A percentile compares a stretch with the other conserved stretches of the same genome.
These are phyloP conservation scores for Phytophthora macrochlamydospora DNA, from an alignment of 352 stramenopile species.

Conservation along the genomic window DNA sequence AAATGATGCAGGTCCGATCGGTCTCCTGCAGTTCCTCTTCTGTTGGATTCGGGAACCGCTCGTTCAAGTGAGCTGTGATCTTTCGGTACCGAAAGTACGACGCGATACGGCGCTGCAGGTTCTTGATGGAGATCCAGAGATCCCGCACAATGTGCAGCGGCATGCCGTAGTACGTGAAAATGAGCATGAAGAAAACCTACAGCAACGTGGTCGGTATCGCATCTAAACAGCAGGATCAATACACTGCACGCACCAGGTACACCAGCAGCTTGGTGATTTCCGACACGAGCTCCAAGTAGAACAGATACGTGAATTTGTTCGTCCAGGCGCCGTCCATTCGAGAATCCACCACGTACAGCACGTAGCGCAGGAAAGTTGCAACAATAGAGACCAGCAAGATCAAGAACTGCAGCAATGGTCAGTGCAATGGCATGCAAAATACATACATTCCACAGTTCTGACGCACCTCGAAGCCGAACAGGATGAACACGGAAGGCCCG, in stretches of 20 bases:
- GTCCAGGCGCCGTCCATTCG: constrained; percentile 89
- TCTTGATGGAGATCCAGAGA: constrained; percentile 94
- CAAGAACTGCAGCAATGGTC: constrained; percentile 61
- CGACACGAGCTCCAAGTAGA: constrained; percentile 96
- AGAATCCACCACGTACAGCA: constrained; percentile 95
- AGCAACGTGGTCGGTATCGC: constrained; percentile 3
- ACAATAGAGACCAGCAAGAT: constrained; percentile 95
- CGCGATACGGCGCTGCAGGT: constrained; percentile 78
- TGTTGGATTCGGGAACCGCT: constrained; percentile 94
- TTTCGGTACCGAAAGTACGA: constrained; percentile 94
- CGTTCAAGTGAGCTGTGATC: constrained; percentile 96
- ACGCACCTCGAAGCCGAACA: constrained; percentile 96
- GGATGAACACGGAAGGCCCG: constrained; percentile 92
- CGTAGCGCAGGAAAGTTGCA: constrained; percentile 87
- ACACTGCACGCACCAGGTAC: constrained; percentile 82
- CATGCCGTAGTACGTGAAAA: constrained; percentile 98
- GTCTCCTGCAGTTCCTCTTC: constrained; percentile 95
- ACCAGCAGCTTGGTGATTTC: constrained; percentile 96
- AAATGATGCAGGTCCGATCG: constrained; percentile 96
- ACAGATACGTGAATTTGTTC: constrained; percentile 92
- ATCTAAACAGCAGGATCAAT: constrained; percentile 3
- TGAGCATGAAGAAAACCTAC: constrained; percentile 96
- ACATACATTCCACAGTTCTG: too few species aligned
- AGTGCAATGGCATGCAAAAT: too few species aligned
- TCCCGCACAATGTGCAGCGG: constrained; percentile 98